These are phyloP conservation scores for Trichophyton mentagrophytes DNA, from an alignment of 2,329 filamentous ascomycete genomes.

Conservation along the genomic window DNA sequence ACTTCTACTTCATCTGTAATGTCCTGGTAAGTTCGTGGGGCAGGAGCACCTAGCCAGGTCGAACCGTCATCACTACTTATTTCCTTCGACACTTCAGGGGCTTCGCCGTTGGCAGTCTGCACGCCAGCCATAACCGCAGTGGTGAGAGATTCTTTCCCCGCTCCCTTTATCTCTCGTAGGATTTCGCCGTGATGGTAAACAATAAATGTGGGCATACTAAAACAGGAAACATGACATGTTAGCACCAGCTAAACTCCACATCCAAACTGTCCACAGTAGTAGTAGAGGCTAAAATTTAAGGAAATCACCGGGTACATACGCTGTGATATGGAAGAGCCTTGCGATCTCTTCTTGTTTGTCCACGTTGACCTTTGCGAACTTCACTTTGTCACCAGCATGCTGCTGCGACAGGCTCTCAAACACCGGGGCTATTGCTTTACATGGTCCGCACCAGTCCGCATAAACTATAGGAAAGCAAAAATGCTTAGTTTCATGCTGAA, in stretches of 20 bases:
- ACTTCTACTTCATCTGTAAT: conserved; percentile 71
- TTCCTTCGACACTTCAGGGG: conserved; percentile 29
- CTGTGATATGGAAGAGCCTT: conserved; percentile 57
- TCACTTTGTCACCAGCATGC: conserved; percentile 59
- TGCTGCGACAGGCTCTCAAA: conserved; percentile 64
- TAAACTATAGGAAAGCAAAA: conserved; percentile 50
- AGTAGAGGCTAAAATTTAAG: background rate
- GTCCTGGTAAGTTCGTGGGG: conserved; percentile 71
- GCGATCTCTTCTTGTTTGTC: conserved; percentile 65
- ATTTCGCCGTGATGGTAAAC: conserved; percentile 63
- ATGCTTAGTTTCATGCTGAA: conserved; percentile 15
- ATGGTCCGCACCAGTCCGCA: conserved; percentile 74
- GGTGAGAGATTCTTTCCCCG: conserved; percentile 58
- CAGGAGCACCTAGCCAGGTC: conserved; percentile 58
- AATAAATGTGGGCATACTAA: conserved; percentile 77
- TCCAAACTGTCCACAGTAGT: background rate
- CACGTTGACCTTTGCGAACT: conserved; percentile 78
- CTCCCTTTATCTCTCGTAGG: conserved; percentile 58
- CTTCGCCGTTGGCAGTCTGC: conserved; percentile 33
- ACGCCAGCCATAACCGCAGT: conserved; percentile 54
- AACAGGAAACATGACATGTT: background rate
- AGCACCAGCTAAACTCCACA: background rate
- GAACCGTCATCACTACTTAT: conserved; percentile 32
- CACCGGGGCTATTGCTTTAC: conserved; percentile 68
- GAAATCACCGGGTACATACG: conserved; percentile 31